phyloP scores from a whole-genome alignment of 2,329 filamentous ascomycete species.

The Verticillium albo-atrum region DNA sequence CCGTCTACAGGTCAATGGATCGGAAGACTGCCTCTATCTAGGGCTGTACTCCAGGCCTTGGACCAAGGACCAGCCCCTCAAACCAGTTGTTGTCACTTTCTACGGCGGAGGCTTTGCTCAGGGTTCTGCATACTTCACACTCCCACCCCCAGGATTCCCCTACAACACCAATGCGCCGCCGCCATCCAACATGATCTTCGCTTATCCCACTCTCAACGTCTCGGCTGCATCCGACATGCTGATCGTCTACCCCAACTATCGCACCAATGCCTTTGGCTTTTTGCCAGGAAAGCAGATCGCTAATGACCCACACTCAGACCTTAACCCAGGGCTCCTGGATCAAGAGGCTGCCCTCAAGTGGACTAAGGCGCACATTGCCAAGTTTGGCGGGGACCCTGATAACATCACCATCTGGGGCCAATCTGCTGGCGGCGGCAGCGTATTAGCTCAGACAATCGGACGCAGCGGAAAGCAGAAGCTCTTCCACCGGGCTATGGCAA shows the following conservation, averaged over 20 bases:
- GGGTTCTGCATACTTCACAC: slow-evolving; percentile 47
- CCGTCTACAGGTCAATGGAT: slow-evolving; percentile 35
- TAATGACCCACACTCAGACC: slow-evolving; percentile 36
- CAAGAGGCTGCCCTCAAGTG: slow-evolving; percentile 20
- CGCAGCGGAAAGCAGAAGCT: slow-evolving; percentile 9
- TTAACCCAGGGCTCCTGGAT: slow-evolving; percentile 44
- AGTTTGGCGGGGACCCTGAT: slow-evolving; percentile 21
- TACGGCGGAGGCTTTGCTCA: slow-evolving; percentile 59
- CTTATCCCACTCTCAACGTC: slow-evolving; percentile 53
- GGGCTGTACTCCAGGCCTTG: slow-evolving; percentile 57
- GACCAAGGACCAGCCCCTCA: slow-evolving; percentile 32
- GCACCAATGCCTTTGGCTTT: slow-evolving; percentile 53
- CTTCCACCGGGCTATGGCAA: slow-evolving; percentile 24
- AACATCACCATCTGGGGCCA: slow-evolving; percentile 21
- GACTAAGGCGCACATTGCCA: slow-evolving; percentile 18
- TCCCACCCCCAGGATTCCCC: slow-evolving; percentile 43
- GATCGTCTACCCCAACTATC: slow-evolving; percentile 44
- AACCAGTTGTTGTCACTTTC: slow-evolving; percentile 56
- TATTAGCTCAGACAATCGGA: slow-evolving; percentile 11
- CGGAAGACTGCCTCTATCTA: slow-evolving; percentile 59
- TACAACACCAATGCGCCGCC: neutral
- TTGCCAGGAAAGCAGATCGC: slow-evolving; percentile 43
- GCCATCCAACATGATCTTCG: neutral
- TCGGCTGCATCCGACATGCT: slow-evolving; percentile 43
- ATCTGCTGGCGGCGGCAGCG: slow-evolving; percentile 19